Evolutionary conservation across 331 rosid genomes (phyloP).

Genomic region (Dryas integrifolia): DNA sequence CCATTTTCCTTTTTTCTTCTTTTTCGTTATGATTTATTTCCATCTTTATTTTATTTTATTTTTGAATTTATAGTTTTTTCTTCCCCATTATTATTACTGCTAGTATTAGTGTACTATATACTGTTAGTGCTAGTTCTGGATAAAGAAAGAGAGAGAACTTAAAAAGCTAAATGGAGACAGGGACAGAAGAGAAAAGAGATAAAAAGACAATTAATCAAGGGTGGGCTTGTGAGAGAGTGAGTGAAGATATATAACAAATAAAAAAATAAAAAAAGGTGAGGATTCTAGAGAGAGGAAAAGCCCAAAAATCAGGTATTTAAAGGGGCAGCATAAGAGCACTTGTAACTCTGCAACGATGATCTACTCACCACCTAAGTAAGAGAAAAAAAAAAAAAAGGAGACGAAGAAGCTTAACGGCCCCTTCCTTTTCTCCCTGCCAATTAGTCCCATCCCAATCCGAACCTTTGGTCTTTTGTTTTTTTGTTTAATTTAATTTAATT

Average conservation of each 20-base stretch:
- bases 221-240: not conserved
- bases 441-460: not conserved
- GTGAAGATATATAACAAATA: not conserved
- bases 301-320: constrained; percentile 36
- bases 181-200: constrained; percentile 29
- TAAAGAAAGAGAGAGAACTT: not conserved
- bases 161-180: not conserved
- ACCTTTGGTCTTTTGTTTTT: not conserved
- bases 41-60: not conserved
- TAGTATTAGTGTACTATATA: constrained; percentile 4
- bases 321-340: constrained; percentile 13
- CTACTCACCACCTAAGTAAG: constrained; percentile 19
- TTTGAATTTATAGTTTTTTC: not conserved
- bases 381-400: no score
- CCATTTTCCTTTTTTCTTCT: constrained; percentile 36
- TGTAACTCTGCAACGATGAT: constrained; percentile 24
- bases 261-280: constrained; percentile 2
- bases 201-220: not conserved
- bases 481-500: not conserved
- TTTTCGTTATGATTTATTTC: not conserved
- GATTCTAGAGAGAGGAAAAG: constrained; percentile 13
- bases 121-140: not conserved
- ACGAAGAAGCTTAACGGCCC: constrained; percentile 17
- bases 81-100: constrained; percentile 10
- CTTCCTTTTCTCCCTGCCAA: not conserved